These are phyloP conservation scores for Fusarium siculi DNA, from an alignment of 2,329 filamentous ascomycete species.

Conservation along the genomic window DNA sequence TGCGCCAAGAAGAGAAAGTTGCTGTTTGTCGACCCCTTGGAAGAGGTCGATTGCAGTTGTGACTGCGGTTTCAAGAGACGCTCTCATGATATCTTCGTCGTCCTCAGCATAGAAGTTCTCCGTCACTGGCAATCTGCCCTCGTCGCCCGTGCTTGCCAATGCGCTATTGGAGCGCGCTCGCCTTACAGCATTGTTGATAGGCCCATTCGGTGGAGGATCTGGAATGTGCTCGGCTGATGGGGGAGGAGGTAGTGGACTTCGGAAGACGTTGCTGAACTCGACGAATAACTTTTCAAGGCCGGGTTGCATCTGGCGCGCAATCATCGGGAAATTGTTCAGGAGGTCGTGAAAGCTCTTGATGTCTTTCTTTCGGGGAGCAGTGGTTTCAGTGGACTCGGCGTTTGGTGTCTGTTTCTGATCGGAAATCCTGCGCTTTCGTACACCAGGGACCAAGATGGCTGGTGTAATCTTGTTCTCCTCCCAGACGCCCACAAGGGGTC, in stretches of 20 bases:
- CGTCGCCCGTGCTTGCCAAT: constrained; percentile 48
- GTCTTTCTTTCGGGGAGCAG: constrained; percentile 78
- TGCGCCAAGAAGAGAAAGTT: constrained; percentile 88
- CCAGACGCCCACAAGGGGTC: constrained; percentile 84
- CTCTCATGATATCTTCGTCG: constrained; percentile 90
- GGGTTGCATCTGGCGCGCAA: constrained; percentile 93
- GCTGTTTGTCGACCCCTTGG: constrained; percentile 94
- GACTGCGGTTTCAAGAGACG: constrained; percentile 89
- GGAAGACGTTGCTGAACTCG: constrained; percentile 87
- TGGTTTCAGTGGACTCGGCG: constrained; percentile 55
- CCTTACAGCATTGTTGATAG: constrained; percentile 65
- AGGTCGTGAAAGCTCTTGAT: constrained; percentile 92
- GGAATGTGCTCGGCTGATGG: constrained; percentile 70
- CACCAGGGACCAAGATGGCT: constrained; percentile 66
- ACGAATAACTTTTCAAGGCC: constrained; percentile 90
- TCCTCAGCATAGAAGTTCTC: constrained; percentile 83
- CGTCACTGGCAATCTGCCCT: constrained; percentile 58
- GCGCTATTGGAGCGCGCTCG: constrained; percentile 65
- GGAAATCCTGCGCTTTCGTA: constrained; percentile 52
- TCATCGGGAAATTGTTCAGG: constrained; percentile 91
- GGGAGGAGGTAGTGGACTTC: constrained; percentile 83
- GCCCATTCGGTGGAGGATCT: constrained; percentile 67
- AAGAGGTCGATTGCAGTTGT: constrained; percentile 95
- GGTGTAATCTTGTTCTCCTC: constrained; percentile 79
- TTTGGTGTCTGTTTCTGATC: constrained; percentile 52